A percentile compares a stretch with the other conserved stretches of the same genome.
phyloP scores from a whole-genome alignment of 2,329 filamentous ascomycete species.

The Cladosporium sp. region DNA sequence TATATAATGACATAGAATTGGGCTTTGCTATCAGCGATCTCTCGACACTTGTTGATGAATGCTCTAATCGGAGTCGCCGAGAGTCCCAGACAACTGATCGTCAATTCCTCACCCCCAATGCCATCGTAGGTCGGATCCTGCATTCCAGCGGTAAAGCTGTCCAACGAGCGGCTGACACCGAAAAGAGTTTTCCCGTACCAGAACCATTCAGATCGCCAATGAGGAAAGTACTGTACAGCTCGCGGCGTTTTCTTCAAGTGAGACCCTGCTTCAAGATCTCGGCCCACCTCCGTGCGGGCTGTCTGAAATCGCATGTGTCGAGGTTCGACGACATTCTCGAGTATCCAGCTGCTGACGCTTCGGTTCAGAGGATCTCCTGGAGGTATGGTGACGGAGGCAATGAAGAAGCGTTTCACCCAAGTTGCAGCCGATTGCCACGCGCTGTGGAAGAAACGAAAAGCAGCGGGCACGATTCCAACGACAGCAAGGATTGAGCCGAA shows the following conservation, averaged over 20 bases:
- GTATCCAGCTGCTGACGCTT: slow-evolving; percentile 21
- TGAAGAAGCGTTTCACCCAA: slow-evolving; percentile 20
- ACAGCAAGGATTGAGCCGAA: slow-evolving; percentile 21
- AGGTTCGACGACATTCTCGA: slow-evolving; percentile 20
- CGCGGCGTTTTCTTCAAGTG: slow-evolving; percentile 19
- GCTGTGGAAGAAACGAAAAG: slow-evolving; percentile 14
- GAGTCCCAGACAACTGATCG: slow-evolving; percentile 40
- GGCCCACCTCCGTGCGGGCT: slow-evolving; percentile 18
- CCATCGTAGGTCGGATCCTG: slow-evolving; percentile 21
- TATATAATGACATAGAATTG: slow-evolving; percentile 35
- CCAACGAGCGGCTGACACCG: slow-evolving; percentile 14
- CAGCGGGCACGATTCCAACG: slow-evolving; percentile 18
- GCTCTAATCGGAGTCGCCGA: slow-evolving; percentile 41
- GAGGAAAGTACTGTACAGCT: slow-evolving; percentile 19
- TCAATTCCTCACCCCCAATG: slow-evolving; percentile 20
- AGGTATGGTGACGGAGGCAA: slow-evolving; percentile 20
- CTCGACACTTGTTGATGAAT: slow-evolving; percentile 36
- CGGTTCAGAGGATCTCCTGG: slow-evolving; percentile 20
- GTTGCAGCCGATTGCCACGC: slow-evolving; percentile 18
- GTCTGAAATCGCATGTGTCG: slow-evolving; percentile 19
- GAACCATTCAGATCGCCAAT: slow-evolving; percentile 21
- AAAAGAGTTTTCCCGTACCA: slow-evolving; percentile 16
- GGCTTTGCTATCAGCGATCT: slow-evolving; percentile 33
- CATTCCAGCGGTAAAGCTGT: slow-evolving; percentile 18
- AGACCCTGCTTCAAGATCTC: slow-evolving; percentile 18